Evolutionary conservation across 2,329 filamentous ascomycete species (phyloP), one percentile per base, ranked within the genome.

Genomic region (Arthrocladium fulminans): DNA sequence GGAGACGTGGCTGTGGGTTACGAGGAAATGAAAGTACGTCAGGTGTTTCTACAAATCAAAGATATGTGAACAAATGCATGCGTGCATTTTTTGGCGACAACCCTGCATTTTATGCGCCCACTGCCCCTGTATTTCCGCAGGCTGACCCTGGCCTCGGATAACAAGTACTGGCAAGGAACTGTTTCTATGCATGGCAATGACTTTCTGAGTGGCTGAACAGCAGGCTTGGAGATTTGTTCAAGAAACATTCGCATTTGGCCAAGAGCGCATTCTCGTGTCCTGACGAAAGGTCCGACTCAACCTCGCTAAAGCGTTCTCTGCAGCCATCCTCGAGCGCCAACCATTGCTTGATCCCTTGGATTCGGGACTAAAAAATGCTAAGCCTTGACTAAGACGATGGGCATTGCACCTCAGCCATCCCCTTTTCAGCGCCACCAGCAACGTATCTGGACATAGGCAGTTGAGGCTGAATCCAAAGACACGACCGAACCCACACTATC

Each of bases 361-460:
- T 12, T 35, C n/a, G 19, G 19, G 12, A 17, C 12, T 35, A 35
- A 15, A 13, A 7, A 25, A 17, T 40, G 13, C 22, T 22, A 41
- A 41, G 39, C 39, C 25, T 41, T 8, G 39, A 27, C 39, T 41
- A 41, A 8, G 10, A 24, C 39, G 10, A 41, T 41, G 23, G 39
- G 20, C 39, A 25, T 24, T 24, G 3, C 3, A 17, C n/a, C 32
- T 35, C 32, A 35, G 32, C 32, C 32, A 15, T 24, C 20, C 39
- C 39, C 39, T 24, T 41, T 41, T 13, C 10, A n/a, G 6, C 32
- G 32, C 32, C 32, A n/a, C 13, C 10, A 15, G 6, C n/a, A n/a
- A n/a, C n/a, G n/a, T n/a, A n/a, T n/a, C n/a, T n/a, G n/a, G n/a
- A n/a, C n/a, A n/a, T n/a, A n/a, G n/a, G n/a, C n/a, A n/a, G n/a